These are phyloP conservation scores for Elsinoe australis DNA, from an alignment of 2,329 filamentous ascomycete genomes.

Conservation along the genomic window DNA sequence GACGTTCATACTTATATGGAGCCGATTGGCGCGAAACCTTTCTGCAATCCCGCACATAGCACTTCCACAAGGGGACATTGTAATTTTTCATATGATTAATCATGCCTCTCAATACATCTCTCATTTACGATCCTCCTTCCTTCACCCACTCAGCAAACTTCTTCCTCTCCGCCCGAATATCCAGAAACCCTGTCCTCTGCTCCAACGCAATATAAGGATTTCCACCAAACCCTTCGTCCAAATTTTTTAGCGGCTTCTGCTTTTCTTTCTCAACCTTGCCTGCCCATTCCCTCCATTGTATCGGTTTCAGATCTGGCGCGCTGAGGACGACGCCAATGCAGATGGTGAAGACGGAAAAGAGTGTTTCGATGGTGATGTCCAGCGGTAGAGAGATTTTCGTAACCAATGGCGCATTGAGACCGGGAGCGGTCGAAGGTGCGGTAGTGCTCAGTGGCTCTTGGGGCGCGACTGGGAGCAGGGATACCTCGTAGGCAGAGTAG, in stretches of 20 bases:
- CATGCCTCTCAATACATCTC: too few species aligned
- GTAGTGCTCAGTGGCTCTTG: slow-evolving; percentile 27
- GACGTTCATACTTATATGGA: too few species aligned
- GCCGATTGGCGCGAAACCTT: too few species aligned
- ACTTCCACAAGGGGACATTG: too few species aligned
- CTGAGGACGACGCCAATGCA: slow-evolving; percentile 73
- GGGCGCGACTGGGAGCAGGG: slow-evolving; percentile 51
- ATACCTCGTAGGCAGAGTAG: slow-evolving; percentile 93
- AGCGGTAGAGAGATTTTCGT: slow-evolving; percentile 52
- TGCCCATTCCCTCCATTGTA: slow-evolving; percentile 74
- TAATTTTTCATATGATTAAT: too few species aligned
- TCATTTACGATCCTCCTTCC: slow-evolving; percentile 25
- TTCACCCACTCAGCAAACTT: slow-evolving; percentile 71
- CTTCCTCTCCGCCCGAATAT: slow-evolving; percentile 67
- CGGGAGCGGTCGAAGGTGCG: slow-evolving; percentile 12
- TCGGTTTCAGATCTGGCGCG: slow-evolving; percentile 71
- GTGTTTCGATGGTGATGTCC: slow-evolving; percentile 81
- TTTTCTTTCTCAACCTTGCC: slow-evolving; percentile 66
- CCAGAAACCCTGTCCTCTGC: slow-evolving; percentile 73
- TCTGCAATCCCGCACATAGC: too few species aligned
- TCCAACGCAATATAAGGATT: slow-evolving; percentile 78
- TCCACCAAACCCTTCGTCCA: slow-evolving; percentile 63
- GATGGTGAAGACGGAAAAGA: slow-evolving; percentile 72
- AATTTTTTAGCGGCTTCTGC: slow-evolving; percentile 48
- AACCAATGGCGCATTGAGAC: slow-evolving; percentile 29